Conservation (phyloP, 1,284 basidiomycete genomes). For the Malassezia cuniculi region DNA sequence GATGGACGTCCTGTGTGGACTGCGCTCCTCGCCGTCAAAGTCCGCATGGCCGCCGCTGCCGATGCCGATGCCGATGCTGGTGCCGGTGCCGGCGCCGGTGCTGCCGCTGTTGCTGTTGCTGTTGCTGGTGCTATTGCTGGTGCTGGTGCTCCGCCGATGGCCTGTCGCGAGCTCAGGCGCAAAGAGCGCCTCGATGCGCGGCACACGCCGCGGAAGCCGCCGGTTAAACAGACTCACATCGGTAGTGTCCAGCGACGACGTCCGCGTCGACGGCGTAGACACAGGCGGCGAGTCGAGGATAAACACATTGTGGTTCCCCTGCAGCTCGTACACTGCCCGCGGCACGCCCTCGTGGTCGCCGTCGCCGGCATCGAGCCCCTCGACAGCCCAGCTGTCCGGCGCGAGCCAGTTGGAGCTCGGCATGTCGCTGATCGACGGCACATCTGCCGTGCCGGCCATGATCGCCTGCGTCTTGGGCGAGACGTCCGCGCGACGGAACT, state of each 20-base stretch:
- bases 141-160: too few relatives aligned
- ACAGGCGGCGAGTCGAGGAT: too few relatives aligned
- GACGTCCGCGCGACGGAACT: background rate
- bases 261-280: too few relatives aligned
- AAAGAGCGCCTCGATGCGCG: too few relatives aligned
- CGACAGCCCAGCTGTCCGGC: constrained; percentile 44
- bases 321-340: background rate
- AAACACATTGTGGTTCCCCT: too few relatives aligned
- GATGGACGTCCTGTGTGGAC: too few relatives aligned
- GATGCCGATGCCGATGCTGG: background rate
- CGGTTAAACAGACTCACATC: too few relatives aligned
- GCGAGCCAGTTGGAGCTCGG: constrained; percentile 38
- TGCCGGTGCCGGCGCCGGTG: background rate
- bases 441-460: constrained; percentile 23
- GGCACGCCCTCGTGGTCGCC: background rate
- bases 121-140: background rate
- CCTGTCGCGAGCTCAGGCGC: constrained; percentile 6
- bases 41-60: too few relatives aligned
- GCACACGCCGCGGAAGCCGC: too few relatives aligned
- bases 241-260: too few relatives aligned
- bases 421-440: constrained; percentile 19
- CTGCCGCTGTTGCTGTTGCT: background rate
- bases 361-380: too few relatives aligned
- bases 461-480: constrained; percentile 2
- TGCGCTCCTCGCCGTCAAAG: too few relatives aligned